phyloP scores from a whole-genome alignment of 2,329 filamentous ascomycete species.

The Cordyceps farinosa region DNA sequence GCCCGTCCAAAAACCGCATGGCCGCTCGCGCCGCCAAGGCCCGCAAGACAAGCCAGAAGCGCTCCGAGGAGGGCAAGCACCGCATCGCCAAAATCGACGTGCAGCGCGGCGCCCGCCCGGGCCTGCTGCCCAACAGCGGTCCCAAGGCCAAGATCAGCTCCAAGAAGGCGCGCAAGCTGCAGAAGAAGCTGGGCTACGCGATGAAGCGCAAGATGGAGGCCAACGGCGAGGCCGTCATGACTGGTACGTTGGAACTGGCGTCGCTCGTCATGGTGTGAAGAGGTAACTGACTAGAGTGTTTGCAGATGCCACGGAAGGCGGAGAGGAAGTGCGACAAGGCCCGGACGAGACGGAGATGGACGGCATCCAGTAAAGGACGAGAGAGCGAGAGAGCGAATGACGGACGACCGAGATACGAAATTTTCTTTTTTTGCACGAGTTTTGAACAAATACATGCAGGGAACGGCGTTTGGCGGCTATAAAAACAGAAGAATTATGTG shows the following conservation, averaged over 20 bases:
- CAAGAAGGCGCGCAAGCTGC: constrained; percentile 55
- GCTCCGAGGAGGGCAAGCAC: constrained; percentile 34
- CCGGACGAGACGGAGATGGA: constrained; percentile 26
- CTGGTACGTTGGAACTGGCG: constrained; percentile 32
- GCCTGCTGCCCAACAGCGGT: constrained; percentile 54
- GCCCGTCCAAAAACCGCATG: constrained; percentile 50
- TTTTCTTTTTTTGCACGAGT: neutral
- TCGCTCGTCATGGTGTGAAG: no score
- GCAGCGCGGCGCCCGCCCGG: constrained; percentile 48
- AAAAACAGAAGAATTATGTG: neutral
- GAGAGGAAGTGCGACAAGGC: constrained; percentile 22
- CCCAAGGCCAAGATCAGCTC: constrained; percentile 48
- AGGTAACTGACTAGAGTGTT: constrained; percentile 17
- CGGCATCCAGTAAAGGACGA: constrained; percentile 20
- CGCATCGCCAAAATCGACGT: constrained; percentile 42
- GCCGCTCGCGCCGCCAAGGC: constrained; percentile 43
- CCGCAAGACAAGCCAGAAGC: constrained; percentile 43
- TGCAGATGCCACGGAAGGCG: constrained; percentile 22
- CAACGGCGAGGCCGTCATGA: constrained; percentile 49
- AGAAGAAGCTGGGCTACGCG: constrained; percentile 51
- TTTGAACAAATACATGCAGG: neutral
- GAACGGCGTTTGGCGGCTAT: constrained; percentile 2
- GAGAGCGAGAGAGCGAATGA: neutral
- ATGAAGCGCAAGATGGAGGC: constrained; percentile 50
- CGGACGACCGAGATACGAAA: neutral